Conservation (phyloP, 1,139 yeast genomes). For the Pneumocystis canis region DNA sequence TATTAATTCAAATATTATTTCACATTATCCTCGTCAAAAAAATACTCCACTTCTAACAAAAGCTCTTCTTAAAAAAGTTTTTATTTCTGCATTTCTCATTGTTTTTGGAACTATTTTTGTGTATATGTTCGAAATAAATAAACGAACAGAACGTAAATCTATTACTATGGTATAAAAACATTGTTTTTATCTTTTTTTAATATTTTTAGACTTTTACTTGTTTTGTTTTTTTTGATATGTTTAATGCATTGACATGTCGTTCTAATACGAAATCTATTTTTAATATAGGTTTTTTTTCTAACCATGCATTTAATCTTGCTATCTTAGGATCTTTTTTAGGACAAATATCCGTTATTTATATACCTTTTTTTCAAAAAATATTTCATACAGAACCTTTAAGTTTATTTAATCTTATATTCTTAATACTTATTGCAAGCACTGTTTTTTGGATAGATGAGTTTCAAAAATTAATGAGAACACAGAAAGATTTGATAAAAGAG, state of each 20-base stretch:
- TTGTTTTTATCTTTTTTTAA: slow-evolving; percentile 22
- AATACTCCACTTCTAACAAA: slow-evolving; percentile 65
- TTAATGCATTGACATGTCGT: slow-evolving; percentile 85
- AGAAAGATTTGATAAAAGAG: background rate
- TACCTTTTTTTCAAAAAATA: slow-evolving; percentile 78
- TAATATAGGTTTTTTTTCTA: slow-evolving; percentile 56
- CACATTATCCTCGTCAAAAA: slow-evolving; percentile 80
- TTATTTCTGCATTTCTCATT: slow-evolving; percentile 61
- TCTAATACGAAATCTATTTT: slow-evolving; percentile 70
- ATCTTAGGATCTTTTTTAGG: slow-evolving; percentile 81
- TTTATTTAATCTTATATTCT: slow-evolving; percentile 49
- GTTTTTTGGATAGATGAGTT: slow-evolving; percentile 78
- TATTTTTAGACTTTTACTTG: slow-evolving; percentile 58
- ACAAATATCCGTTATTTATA: slow-evolving; percentile 83
- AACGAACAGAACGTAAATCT: slow-evolving; percentile 28
- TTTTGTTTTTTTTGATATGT: slow-evolving; percentile 88
- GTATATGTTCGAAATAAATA: slow-evolving; percentile 70
- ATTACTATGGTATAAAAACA: background rate
- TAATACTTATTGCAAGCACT: slow-evolving; percentile 52
- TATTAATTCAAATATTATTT: slow-evolving; percentile 89
- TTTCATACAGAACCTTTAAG: slow-evolving; percentile 87
- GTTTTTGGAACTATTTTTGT: slow-evolving; percentile 68
- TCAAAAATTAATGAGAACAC: slow-evolving; percentile 38
- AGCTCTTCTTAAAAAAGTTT: slow-evolving; percentile 52
- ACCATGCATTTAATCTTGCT: slow-evolving; percentile 84